phyloP scores from a whole-genome alignment of 2,329 filamentous ascomycete species.

The Apiospora marii region DNA sequence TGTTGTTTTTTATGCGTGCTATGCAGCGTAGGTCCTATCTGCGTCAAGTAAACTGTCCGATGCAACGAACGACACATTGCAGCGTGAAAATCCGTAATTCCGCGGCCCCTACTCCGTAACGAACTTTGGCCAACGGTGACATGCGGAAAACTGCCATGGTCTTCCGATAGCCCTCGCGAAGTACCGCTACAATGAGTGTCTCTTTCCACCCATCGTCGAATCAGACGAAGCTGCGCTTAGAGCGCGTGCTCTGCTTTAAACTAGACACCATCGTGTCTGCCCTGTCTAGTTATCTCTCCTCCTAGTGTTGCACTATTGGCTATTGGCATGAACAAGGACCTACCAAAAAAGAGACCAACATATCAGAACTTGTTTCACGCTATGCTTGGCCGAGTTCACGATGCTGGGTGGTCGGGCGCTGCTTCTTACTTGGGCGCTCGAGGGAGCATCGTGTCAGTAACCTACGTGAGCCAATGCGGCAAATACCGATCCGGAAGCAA shows the following conservation, averaged over 20 bases:
- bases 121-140: neutral
- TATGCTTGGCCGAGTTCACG: slow-evolving; percentile 11
- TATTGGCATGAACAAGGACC: slow-evolving; percentile 5
- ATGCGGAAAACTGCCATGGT: neutral
- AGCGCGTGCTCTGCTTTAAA: slow-evolving; percentile 7
- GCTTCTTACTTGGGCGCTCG: slow-evolving; percentile 4
- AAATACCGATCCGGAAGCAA: neutral
- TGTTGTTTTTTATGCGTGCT: slow-evolving; percentile 11
- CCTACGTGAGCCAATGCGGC: slow-evolving; percentile 17
- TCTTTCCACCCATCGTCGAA: slow-evolving; percentile 4
- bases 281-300: neutral
- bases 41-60: neutral
- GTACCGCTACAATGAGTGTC: slow-evolving; percentile 7
- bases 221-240: slow-evolving; percentile 6
- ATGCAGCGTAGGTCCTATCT: neutral
- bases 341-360: neutral
- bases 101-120: neutral
- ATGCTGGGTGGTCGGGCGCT: neutral
- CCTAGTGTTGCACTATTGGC: slow-evolving; percentile 15
- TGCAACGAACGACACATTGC: neutral
- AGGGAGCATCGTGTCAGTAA: neutral
- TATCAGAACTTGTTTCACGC: slow-evolving; percentile 12
- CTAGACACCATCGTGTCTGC: neutral
- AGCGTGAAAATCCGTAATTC: slow-evolving; percentile 8
- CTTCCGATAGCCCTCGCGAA: neutral